Conservation (phyloP, 2,329 filamentous ascomycete genomes). For the Colletotrichum destructivum region DNA sequence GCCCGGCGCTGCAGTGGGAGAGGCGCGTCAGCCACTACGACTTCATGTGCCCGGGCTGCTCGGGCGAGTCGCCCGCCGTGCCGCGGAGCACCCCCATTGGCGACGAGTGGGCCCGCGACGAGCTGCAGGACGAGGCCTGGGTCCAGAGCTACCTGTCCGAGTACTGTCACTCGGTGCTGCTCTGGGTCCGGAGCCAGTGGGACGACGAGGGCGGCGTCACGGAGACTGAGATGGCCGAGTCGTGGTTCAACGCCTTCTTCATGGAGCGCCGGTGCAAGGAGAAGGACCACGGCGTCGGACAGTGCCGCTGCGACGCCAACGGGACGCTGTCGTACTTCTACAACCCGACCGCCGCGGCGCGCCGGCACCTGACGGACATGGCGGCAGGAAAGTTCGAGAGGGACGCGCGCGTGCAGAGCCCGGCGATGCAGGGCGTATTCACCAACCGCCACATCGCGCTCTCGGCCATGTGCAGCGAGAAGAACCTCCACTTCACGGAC, state of each 20-base stretch:
- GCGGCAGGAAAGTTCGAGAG: constrained; percentile 2
- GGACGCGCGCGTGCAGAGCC: constrained; percentile 10
- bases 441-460: constrained; percentile 16
- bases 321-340: constrained; percentile 31
- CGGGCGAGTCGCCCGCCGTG: constrained; percentile 36
- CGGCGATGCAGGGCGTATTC: constrained; percentile 1
- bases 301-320: constrained; percentile 40
- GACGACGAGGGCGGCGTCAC: not conserved
- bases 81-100: constrained; percentile 23
- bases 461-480: constrained; percentile 3
- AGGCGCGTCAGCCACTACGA: constrained; percentile 28
- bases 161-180: constrained; percentile 8
- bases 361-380: constrained; percentile 27
- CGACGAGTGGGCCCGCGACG: constrained; percentile 32
- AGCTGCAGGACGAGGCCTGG: constrained; percentile 30
- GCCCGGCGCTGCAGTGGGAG: constrained; percentile 32
- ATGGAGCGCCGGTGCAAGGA: constrained; percentile 41
- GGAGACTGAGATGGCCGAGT: not conserved
- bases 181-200: constrained; percentile 20
- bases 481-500: constrained; percentile 27
- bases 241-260: constrained; percentile 29
- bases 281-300: constrained; percentile 20
- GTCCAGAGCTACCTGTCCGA: constrained; percentile 25
- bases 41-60: constrained; percentile 38
- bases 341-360: constrained; percentile 39